phyloP scores from a whole-genome alignment of 2,329 filamentous ascomycete genomes.

The Thelonectria olida region DNA sequence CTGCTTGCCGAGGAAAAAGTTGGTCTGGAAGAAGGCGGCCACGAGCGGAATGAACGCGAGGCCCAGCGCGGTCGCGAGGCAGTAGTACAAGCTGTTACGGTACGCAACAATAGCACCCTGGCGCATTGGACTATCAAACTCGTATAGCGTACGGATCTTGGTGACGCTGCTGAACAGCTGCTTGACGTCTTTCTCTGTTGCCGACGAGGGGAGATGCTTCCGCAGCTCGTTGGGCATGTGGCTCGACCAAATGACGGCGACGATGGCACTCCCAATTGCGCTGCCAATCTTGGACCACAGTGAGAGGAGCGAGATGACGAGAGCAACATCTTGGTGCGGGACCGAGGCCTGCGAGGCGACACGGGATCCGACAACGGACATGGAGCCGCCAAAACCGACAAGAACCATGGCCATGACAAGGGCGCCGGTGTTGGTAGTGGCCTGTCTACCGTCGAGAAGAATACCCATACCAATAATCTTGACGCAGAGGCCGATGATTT shows the following conservation, averaged over 20 bases:
- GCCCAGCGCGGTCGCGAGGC: conserved; percentile 43
- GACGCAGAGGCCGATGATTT: conserved; percentile 46
- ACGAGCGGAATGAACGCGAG: conserved; percentile 46
- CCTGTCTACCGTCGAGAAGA: conserved; percentile 39
- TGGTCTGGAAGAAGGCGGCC: conserved; percentile 49
- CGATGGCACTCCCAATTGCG: conserved; percentile 47
- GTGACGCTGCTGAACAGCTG: conserved; percentile 47
- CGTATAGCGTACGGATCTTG: conserved; percentile 43
- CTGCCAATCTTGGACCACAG: conserved; percentile 49
- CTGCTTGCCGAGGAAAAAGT: conserved; percentile 47
- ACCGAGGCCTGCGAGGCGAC: conserved; percentile 51
- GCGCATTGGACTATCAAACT: conserved; percentile 44
- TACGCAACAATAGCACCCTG: conserved; percentile 47
- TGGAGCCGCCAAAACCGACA: conserved; percentile 45
- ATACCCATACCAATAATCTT: conserved; percentile 50
- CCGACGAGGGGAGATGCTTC: conserved; percentile 32
- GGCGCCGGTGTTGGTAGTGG: conserved; percentile 42
- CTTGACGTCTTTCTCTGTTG: conserved; percentile 32
- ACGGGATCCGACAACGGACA: conserved; percentile 48
- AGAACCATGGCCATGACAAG: conserved; percentile 45
- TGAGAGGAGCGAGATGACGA: conserved; percentile 45
- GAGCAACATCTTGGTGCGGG: conserved; percentile 48
- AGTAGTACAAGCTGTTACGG: conserved; percentile 45
- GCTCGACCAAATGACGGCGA: conserved; percentile 48
- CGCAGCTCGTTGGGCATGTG: conserved; percentile 39